A percentile compares a stretch with the other conserved stretches of the same genome.
phyloP scores from a whole-genome alignment of 2,329 filamentous ascomycete genomes.

The Hysterium pulicare region DNA sequence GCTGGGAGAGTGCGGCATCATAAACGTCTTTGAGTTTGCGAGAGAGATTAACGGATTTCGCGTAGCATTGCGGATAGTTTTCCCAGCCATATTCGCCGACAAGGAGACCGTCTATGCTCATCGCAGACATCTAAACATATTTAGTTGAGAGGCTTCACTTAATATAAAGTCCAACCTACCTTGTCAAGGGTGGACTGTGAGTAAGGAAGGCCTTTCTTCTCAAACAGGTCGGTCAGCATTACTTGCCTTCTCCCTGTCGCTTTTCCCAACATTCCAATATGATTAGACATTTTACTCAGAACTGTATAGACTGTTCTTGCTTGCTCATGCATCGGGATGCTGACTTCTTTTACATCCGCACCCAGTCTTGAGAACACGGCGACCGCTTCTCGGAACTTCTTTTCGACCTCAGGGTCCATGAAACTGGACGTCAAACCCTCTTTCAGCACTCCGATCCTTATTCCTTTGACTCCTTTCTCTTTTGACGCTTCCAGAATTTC shows the following conservation, averaged over 20 bases:
- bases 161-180: too few relatives aligned
- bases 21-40: conserved; percentile 48
- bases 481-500: too few relatives aligned
- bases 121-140: too few relatives aligned
- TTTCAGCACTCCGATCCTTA: conserved; percentile 28
- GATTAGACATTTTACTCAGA: too few relatives aligned
- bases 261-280: too few relatives aligned
- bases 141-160: too few relatives aligned
- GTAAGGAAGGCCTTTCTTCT: too few relatives aligned
- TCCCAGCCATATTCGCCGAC: conserved; percentile 49
- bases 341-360: conserved; percentile 50
- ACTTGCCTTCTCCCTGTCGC: too few relatives aligned
- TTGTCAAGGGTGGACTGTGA: too few relatives aligned
- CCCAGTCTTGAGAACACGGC: conserved; percentile 45
- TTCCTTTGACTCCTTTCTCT: too few relatives aligned
- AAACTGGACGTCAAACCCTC: conserved; percentile 27
- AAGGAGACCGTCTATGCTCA: too few relatives aligned
- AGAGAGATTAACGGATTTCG: conserved; percentile 50
- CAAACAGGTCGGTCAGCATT: too few relatives aligned
- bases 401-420: conserved; percentile 40
- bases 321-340: conserved; percentile 48
- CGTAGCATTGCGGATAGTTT: conserved; percentile 46
- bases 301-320: conserved; percentile 51
- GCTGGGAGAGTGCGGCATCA: conserved; percentile 38
- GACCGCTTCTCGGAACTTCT: conserved; percentile 43